A percentile compares a stretch with the other conserved stretches of the same genome.
phyloP scores from a whole-genome alignment of 805 yeast species.

The Komagataella phaffii region DNA sequence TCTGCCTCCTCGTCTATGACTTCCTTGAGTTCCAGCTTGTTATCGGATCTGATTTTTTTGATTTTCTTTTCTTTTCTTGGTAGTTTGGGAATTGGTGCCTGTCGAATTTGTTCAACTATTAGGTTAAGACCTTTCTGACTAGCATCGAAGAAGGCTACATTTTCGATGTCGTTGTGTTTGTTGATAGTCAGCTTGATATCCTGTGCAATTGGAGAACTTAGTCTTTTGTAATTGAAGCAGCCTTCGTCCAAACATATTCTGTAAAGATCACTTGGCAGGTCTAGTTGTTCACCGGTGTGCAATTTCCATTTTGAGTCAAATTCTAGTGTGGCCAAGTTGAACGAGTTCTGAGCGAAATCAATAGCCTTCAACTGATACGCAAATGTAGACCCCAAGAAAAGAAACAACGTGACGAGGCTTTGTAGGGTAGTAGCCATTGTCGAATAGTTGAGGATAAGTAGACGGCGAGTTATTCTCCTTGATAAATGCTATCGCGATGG shows the following conservation, averaged over 20 bases:
- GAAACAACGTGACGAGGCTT: background rate
- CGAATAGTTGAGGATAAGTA: background rate
- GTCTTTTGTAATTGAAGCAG: background rate
- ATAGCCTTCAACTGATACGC: background rate
- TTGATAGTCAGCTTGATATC: background rate
- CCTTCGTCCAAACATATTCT: background rate
- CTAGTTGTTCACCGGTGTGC: background rate
- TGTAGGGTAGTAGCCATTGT: background rate
- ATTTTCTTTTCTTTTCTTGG: constrained; percentile 8
- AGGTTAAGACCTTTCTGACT: background rate
- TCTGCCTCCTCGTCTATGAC: constrained; percentile 1
- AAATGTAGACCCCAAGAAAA: background rate
- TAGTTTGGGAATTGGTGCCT: constrained; percentile 1
- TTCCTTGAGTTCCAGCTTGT: constrained; percentile 4
- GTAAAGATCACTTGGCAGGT: background rate
- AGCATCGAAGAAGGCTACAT: background rate
- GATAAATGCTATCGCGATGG: background rate
- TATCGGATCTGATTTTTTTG: background rate
- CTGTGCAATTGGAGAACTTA: background rate
- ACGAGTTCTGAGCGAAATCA: background rate
- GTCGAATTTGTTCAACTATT: background rate
- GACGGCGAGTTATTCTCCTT: background rate
- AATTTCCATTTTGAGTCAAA: background rate
- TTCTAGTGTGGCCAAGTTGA: background rate
- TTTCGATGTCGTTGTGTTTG: background rate